These are phyloP conservation scores for Colletotrichum australisinense DNA, from an alignment of 2,329 filamentous ascomycete genomes.

Conservation along the genomic window DNA sequence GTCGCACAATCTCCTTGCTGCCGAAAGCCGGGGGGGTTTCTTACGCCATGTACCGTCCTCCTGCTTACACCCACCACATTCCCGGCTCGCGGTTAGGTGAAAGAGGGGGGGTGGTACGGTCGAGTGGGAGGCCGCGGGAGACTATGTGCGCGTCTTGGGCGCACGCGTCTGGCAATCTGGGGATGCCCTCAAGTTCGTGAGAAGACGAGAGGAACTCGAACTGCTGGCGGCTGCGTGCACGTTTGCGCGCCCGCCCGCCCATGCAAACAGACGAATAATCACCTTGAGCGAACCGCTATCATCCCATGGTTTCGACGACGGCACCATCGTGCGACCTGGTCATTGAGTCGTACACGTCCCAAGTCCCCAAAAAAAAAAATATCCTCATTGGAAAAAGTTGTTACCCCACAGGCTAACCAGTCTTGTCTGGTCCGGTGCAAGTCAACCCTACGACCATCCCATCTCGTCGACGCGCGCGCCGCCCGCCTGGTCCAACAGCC, in stretches of 20 bases:
- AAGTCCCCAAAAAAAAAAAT: conserved; percentile 14
- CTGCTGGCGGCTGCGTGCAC: background rate
- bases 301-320: conserved; percentile 31
- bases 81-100: background rate
- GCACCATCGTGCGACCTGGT: conserved; percentile 28
- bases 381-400: background rate
- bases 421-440: conserved; percentile 10
- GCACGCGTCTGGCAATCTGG: background rate
- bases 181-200: conserved; percentile 26
- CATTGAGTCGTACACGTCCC: conserved; percentile 31
- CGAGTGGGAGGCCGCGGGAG: background rate
- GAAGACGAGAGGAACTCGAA: background rate
- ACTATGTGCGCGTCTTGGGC: background rate
- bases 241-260: conserved; percentile 3
- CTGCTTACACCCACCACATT: conserved; percentile 19
- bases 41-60: background rate
- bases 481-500: conserved; percentile 29
- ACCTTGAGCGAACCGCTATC: conserved; percentile 24
- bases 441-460: conserved; percentile 26
- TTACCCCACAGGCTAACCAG: conserved; percentile 33
- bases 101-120: background rate
- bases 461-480: conserved; percentile 28
- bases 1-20: conserved; percentile 21
- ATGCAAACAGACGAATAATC: conserved; percentile 29
- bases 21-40: conserved; percentile 13